Evolutionary conservation across 805 yeast genomes (phyloP), one percentile per base, ranked within the genome.

Genomic region (Kodamaea nitidulidarum): DNA sequence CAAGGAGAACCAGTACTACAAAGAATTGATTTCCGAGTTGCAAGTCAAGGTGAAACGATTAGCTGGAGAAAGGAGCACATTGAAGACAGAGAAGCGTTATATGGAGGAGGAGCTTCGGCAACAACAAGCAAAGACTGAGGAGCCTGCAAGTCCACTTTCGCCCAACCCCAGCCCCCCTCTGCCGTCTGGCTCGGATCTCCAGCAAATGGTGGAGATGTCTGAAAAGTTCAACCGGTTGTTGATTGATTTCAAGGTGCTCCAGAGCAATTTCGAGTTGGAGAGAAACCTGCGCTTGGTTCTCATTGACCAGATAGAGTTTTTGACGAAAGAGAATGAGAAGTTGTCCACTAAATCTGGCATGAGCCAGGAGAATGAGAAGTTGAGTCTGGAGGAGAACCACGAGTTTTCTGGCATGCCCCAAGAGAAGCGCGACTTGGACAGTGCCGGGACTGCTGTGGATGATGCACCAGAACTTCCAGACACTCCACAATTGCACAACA

Each of bases 301-400:
- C 37, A 73, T 76, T 35, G 80, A 75, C 48, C 80, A 76, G 54
- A 61, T 76, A 31, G 82, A 76, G 49, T 57, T 60, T 46, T 57
- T 75, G 43, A 66, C 72, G 32, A 65, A 61, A 38, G 68, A 70
- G 40, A 56, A 50, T 26, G 54, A 54, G 15, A 17, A 41, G 11
- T 36, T 46, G 28, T 35, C 42, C 8, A 43, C 29, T 12, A 43
- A 43, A 39, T 41, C 28, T n/a, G 33, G 38, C 4, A 46, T 42
- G 24, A 41, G 41, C 24, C n/a, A n/a, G n/a, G n/a, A n/a, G n/a
- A n/a, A n/a, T n/a, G n/a, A n/a, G n/a, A n/a, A n/a, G n/a, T n/a
- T n/a, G n/a, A 42, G 32, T 18, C 38, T 21, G 26, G n/a, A 17
- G 11, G n/a, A 28, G 32, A 28, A 31, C 22, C 14, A 15, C n/a